These are phyloP conservation scores for Pestalotiopsis fici DNA, from an alignment of 2,329 filamentous ascomycete species.

Conservation along the genomic window DNA sequence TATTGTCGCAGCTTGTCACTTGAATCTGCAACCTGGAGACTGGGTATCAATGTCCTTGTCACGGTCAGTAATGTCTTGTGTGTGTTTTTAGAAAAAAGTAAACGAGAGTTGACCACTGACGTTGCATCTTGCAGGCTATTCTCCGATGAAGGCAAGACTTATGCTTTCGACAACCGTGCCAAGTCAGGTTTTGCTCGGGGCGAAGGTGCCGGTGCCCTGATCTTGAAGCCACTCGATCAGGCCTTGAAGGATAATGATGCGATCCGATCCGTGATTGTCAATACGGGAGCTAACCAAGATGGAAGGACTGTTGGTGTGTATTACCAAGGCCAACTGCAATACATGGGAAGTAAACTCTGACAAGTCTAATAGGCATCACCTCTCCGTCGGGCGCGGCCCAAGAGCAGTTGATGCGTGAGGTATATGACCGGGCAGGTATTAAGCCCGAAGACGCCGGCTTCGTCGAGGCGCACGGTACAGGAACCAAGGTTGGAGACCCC, in stretches of 20 bases:
- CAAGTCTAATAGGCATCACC: neutral
- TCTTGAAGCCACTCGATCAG: slow-evolving; percentile 32
- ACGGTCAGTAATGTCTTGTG: neutral
- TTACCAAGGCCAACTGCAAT: neutral
- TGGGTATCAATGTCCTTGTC: slow-evolving; percentile 25
- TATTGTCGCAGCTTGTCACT: slow-evolving; percentile 16
- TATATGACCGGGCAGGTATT: slow-evolving; percentile 17
- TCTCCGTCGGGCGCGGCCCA: slow-evolving; percentile 17
- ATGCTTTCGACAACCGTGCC: slow-evolving; percentile 29
- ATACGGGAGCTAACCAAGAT: slow-evolving; percentile 27
- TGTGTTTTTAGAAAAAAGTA: too few relatives aligned
- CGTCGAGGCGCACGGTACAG: slow-evolving; percentile 26
- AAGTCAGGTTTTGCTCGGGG: slow-evolving; percentile 32
- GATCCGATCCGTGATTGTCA: slow-evolving; percentile 34
- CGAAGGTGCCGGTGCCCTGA: slow-evolving; percentile 32
- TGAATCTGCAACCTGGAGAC: slow-evolving; percentile 16
- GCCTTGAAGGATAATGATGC: slow-evolving; percentile 34
- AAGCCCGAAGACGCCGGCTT: slow-evolving; percentile 11
- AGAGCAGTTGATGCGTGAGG: slow-evolving; percentile 17
- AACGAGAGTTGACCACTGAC: neutral
- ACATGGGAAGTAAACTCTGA: neutral
- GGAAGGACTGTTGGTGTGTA: slow-evolving; percentile 17
- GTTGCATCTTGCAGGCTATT: neutral
- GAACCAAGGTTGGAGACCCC: slow-evolving; percentile 22
- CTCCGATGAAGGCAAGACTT: slow-evolving; percentile 9